Conservation (phyloP, 345 rosid species). For the Firmiana major region DNA sequence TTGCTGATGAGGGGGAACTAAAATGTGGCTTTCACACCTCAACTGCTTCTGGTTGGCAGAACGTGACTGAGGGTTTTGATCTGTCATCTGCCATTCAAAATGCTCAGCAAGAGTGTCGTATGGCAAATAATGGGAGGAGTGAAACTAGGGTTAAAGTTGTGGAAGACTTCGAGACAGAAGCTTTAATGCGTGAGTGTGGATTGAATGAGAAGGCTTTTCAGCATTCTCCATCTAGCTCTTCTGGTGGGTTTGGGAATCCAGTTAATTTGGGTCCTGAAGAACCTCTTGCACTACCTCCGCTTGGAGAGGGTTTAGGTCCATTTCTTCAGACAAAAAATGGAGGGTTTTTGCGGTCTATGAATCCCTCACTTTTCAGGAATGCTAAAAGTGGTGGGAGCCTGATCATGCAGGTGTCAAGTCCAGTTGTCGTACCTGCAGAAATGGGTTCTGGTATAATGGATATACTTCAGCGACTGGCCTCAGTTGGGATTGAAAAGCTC, state of each 20-base stretch:
- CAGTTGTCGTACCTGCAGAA: constrained; percentile 92
- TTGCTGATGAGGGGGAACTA: constrained; percentile 36
- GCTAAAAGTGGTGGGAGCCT: constrained; percentile 68
- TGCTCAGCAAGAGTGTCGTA: constrained; percentile 54
- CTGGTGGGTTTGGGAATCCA: constrained; percentile 53
- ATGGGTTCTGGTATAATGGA: constrained; percentile 86
- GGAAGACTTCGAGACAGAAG: constrained; percentile 80
- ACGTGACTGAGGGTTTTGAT: constrained; percentile 45
- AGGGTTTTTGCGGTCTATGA: constrained; percentile 86
- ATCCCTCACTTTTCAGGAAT: constrained; percentile 55
- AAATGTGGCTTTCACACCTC: constrained; percentile 37
- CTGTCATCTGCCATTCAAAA: constrained; percentile 50
- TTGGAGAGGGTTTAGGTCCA: constrained; percentile 85
- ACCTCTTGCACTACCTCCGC: constrained; percentile 57
- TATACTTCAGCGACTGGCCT: constrained; percentile 66
- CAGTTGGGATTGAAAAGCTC: constrained; percentile 88
- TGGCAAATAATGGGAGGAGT: constrained; percentile 37
- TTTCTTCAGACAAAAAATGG: constrained; percentile 77
- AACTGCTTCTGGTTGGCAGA: constrained; percentile 30
- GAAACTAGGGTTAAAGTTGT: constrained; percentile 56
- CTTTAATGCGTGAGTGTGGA: constrained; percentile 92
- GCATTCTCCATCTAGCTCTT: constrained; percentile 54
- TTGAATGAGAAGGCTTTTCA: constrained; percentile 72
- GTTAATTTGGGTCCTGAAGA: constrained; percentile 52
- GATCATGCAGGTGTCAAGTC: constrained; percentile 94